Evolutionary conservation across 805 yeast genomes (phyloP), one percentile per base, ranked within the genome.

Genomic region (Saccharomyces jurei): DNA sequence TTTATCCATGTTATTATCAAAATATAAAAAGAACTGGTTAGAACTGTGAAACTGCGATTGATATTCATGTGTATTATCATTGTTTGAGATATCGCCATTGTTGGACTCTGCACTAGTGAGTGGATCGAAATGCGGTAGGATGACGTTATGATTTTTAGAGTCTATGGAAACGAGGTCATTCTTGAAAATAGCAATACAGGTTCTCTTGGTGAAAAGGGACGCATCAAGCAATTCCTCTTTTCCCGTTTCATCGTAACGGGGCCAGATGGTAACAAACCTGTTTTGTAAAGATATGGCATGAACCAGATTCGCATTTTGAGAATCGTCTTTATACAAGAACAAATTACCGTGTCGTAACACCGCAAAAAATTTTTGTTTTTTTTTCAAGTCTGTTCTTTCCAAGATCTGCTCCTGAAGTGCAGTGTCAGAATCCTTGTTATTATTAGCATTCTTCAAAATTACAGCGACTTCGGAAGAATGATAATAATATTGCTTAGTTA

Each of bases 321-420:
- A 41, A 46, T 84, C 86, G 64, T 87, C 89, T 56, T 81, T 81
- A 71, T 88, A 92, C n/a, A 94, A 73, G 64, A 91, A 89, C 53
- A 94, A 71, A 64, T 90, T 90, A 0, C 97, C 96, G 63, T 91
- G 97, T 63, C 87, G 86, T 52, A 90, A 73, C 0, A 87, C 82
- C 1, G 85, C 91, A 66, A 71, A 87, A 64, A 77, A 87, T 46
- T 82, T 72, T 63, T 84, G 87, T 62, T 72, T 77, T 53, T 74
- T 63, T 53, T 72, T 71, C 30, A 75, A 60, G 51, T 74, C 74
- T 10, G 65, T 60, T 50, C 72, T 59, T 29, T 60, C 61, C 9
- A 62, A 57, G 21, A 61, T 44, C 25, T 52, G 54, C 25, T 22
- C 41, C 6, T 56, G 57, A n/a, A 50, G 60, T 41, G 50, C 56